Conservation (phyloP, 1,284 basidiomycete species). For the Sporisorium exsertum region DNA sequence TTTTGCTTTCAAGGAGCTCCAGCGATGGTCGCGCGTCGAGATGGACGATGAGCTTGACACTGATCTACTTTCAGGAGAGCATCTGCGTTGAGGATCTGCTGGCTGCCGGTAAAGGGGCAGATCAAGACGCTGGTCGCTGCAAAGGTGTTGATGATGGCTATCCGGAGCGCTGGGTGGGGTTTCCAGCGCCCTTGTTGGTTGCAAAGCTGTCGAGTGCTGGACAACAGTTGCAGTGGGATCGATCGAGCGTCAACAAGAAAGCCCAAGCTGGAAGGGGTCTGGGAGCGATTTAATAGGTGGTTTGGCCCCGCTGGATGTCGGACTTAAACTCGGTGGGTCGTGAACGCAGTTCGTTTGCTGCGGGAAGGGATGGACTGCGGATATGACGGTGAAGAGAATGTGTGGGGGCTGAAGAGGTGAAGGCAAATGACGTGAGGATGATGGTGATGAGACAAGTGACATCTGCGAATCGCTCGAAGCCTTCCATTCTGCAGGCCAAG, state of each 20-base stretch:
- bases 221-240: slow-evolving; percentile 1
- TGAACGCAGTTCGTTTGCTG: not conserved
- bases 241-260: not conserved
- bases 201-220: not conserved
- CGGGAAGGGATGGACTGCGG: not conserved
- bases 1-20: not conserved
- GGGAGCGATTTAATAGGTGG: not conserved
- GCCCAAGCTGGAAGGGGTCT: not conserved
- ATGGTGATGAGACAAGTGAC: slow-evolving; percentile 1
- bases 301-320: not conserved
- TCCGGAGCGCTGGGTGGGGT: too few species aligned
- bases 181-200: not conserved
- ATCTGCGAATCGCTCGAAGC: not conserved
- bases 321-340: not conserved
- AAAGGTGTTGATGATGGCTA: not conserved
- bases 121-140: not conserved
- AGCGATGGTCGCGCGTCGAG: not conserved
- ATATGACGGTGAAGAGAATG: not conserved
- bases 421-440: not conserved
- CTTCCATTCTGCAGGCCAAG: not conserved
- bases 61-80: not conserved
- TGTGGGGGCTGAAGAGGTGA: too few species aligned
- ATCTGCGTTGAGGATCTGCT: slow-evolving; percentile 2
- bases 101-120: not conserved
- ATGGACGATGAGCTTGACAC: not conserved